Evolutionary conservation across 768 basidiomycete genomes (phyloP), one percentile per base, ranked within the genome.

Genomic region (Leccinum broughii): DNA sequence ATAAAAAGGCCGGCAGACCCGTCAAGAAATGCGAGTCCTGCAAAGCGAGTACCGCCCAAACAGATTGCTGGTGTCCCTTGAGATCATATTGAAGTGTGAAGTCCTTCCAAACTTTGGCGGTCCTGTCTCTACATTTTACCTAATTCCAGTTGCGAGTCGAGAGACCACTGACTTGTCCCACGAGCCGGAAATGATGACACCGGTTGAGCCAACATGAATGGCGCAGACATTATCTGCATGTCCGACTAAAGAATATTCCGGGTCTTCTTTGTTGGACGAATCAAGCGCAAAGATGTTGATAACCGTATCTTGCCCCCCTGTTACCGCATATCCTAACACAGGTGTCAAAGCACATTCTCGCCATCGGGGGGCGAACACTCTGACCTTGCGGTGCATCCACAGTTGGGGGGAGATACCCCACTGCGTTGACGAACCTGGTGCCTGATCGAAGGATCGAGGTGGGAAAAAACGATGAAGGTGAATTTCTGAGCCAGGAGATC

Each of bases 221-320:
- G 92, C 83, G 73, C 95, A 98, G 37, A 98, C 84, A 70, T 98
- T 98, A 51, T 89, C 87, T 13, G 85, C 84, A 73, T 99, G 97
- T 24, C 96, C 97, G 37, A 98, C 71, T 28, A 98, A 82, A 22
- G 87, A 85, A 77, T 88, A 91, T 67, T 85, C 81, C 22, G 96
- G 94, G 60, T 95, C 89, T 58, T 85, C 84, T 66, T 79, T 82
- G 17, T 81, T 73, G 35, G 76, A 69, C 8, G 78, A 73, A n/a
- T 76, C 75, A 44, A 92, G 80, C 44, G 85, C 80, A 69, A 91
- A 98, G 15, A 94, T 78, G 64, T 94, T 93, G 76, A 98, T 85
- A 46, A 94, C 83, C 22, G 87, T 85, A 69, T 97, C 95, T 73
- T 95, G 92, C 0, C 93, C 92, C 15, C 93, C 96, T 10, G 93